Percentiles rank a stretch among this genome's conserved stretches.
Conservation (phyloP, 495 filamentous ascomycete species). For the Podospora tetraspora region DNA sequence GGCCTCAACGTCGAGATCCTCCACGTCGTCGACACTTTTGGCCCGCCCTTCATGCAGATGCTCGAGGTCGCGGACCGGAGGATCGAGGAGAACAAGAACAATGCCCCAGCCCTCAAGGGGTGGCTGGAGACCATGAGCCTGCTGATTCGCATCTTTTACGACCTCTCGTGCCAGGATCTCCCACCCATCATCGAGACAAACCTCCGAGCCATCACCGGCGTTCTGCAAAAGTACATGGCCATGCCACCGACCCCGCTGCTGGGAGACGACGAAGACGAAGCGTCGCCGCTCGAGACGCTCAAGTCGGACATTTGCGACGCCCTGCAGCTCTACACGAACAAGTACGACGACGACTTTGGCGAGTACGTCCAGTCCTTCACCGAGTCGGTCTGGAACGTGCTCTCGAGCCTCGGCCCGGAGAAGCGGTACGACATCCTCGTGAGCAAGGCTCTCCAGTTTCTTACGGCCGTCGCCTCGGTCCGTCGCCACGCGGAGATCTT, state of each 20-base stretch:
- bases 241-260: constrained; percentile 74
- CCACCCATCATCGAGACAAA: constrained; percentile 89
- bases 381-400: constrained; percentile 79
- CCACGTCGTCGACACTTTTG: constrained; percentile 83
- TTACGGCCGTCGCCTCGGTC: constrained; percentile 80
- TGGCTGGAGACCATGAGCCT: constrained; percentile 79
- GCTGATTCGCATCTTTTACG: constrained; percentile 85
- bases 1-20: constrained; percentile 88
- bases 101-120: constrained; percentile 65
- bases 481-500: constrained; percentile 74
- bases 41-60: constrained; percentile 70
- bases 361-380: constrained; percentile 74
- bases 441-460: constrained; percentile 86
- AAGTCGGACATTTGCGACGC: constrained; percentile 91
- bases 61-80: constrained; percentile 74
- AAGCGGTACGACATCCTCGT: constrained; percentile 95
- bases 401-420: constrained; percentile 78
- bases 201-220: constrained; percentile 61
- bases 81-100: constrained; percentile 67
- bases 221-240: constrained; percentile 88
- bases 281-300: constrained; percentile 73
- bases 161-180: constrained; percentile 93
- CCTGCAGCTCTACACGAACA: constrained; percentile 79
- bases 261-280: constrained; percentile 77
- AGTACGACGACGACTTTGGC: constrained; percentile 90